phyloP scores from a whole-genome alignment of 345 rosid species.

The Arabidopsis thaliana region TAIR10.1 NC_003076.8:2807501-2808000 shows the following conservation, averaged over 20 bases:
- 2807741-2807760: constrained; percentile 94
- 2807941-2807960: background rate
- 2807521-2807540: background rate
- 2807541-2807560: constrained; percentile 23
- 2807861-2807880: background rate
- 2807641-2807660: background rate
- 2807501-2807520: constrained; percentile 9
- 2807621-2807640: background rate
- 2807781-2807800: constrained; percentile 78
- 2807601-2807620: constrained; percentile 7
- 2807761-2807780: constrained; percentile 95
- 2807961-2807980: background rate
- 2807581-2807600: background rate
- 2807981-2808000: background rate
- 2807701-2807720: background rate
- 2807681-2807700: background rate
- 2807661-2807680: background rate
- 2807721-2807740: background rate
- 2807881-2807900: constrained; percentile 15
- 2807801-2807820: constrained; percentile 84
- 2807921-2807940: background rate
- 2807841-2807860: constrained; percentile 26
- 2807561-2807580: constrained; percentile 15
- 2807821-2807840: constrained; percentile 80
- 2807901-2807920: background rate